Evolutionary conservation across 139 green algal species (phyloP).

Genomic region (Coelastrella sp.): DNA sequence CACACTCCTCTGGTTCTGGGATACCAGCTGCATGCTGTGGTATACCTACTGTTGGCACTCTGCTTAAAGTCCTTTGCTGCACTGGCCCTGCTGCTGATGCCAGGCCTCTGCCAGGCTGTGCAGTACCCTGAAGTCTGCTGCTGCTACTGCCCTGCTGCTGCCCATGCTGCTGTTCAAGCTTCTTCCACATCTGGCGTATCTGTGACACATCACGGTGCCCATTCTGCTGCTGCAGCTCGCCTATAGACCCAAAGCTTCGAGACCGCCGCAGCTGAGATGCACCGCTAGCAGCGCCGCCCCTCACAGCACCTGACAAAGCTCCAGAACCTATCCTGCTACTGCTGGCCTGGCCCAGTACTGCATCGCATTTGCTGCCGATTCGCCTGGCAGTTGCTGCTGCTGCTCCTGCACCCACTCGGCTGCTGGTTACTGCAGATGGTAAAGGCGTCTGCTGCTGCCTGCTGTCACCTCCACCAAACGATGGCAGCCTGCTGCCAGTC

Average conservation of each 20-base stretch:
- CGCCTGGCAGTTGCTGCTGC: neutral
- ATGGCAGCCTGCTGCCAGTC: neutral
- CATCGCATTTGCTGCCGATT: neutral
- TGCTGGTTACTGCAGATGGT: neutral
- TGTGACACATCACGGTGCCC: neutral
- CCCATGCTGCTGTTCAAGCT: neutral
- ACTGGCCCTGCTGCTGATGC: neutral
- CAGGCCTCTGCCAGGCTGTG: neutral
- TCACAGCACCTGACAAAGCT: neutral
- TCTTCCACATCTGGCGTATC: constrained; percentile 24
- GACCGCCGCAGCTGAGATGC: constrained; percentile 8
- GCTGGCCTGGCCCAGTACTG: neutral
- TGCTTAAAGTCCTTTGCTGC: neutral
- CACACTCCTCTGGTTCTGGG: constrained; percentile 4
- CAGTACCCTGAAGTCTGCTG: neutral
- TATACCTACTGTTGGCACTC: neutral
- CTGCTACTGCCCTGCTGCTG: neutral
- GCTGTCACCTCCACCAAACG: neutral
- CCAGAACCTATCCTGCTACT: neutral
- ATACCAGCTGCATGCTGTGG: neutral
- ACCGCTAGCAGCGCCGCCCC: neutral
- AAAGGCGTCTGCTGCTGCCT: neutral
- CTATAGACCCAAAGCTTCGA: constrained; percentile 7
- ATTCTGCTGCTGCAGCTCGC: neutral
- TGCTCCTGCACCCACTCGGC: neutral